These are phyloP conservation scores for Phytophthora citrophthora DNA, from an alignment of 352 stramenopile genomes.

Conservation along the genomic window DNA sequence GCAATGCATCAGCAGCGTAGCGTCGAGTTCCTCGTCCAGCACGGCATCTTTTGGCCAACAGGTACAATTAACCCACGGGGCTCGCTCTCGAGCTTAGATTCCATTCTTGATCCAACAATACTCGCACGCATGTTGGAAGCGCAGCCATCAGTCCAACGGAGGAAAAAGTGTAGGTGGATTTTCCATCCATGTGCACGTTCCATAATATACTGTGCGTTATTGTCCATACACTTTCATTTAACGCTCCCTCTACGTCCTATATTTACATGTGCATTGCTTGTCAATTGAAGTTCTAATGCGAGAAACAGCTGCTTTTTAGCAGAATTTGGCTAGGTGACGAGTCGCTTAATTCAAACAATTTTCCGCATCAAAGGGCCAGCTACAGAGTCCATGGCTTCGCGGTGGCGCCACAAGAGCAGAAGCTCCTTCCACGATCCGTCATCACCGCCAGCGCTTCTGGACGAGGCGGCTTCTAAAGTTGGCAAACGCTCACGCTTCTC, in stretches of 20 bases:
- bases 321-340: slow-evolving; percentile 6
- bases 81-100: no score
- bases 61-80: background rate
- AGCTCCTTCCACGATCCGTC: slow-evolving; percentile 1
- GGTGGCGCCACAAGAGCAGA: slow-evolving; percentile 13
- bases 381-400: slow-evolving; percentile 24
- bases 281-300: background rate
- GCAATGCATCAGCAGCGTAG: slow-evolving; percentile 8
- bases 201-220: slow-evolving; percentile 9
- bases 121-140: slow-evolving; percentile 10
- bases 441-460: slow-evolving; percentile 31
- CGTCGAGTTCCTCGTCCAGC: slow-evolving; percentile 12
- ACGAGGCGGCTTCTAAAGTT: slow-evolving; percentile 16
- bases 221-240: background rate
- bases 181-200: background rate
- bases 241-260: background rate
- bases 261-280: background rate
- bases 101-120: background rate
- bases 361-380: slow-evolving; percentile 4
- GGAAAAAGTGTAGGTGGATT: slow-evolving; percentile 27
- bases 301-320: slow-evolving; percentile 16
- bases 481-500: slow-evolving; percentile 25
- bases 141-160: slow-evolving; percentile 12
- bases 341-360: background rate
- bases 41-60: slow-evolving; percentile 8